Evolutionary conservation across 2,329 filamentous ascomycete genomes (phyloP), one percentile per base, ranked within the genome.

Genomic region (Penicillium sp.): DNA sequence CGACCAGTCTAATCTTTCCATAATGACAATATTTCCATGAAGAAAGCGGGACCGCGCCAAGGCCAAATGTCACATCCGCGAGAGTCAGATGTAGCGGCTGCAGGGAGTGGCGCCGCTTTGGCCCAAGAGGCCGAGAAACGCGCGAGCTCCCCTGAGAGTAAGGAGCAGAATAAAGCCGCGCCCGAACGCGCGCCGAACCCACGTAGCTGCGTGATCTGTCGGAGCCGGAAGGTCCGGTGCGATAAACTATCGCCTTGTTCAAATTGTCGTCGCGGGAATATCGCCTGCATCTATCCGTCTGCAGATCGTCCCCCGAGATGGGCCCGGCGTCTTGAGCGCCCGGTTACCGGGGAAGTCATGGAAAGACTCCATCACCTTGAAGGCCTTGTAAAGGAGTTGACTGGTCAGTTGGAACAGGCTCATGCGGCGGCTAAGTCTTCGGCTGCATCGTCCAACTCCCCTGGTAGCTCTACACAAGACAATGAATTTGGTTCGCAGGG

Each of bases 211-310:
- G 72, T 79, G 4, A 74, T 78, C 3, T 85, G 82, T 57, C 76
- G 82, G 42, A 73, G 69, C 31, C 81, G 82, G 44, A 85, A 85
- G 60, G 82, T 85, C 4, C 80, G 81, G 43, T 85, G 83, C 66
- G 80, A 85, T 64, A 84, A 83, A 67, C 68, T 72, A 42, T 79
- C 77, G 3, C 82, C 82, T 1, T 85, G 83, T 60, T 80, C 82
- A 4, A 84, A 84, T 60, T 85, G 82, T 62, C 79, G 78, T 9
- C 76, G 78, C 4, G 82, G 78, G 11, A 76, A 78, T 49, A 82
- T 84, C 40, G 70, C 77, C 9, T 85, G 82, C 57, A 69, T 83
- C 25, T 70, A 80, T 15, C 81, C 82, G 0, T 76, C 80, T 1
- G 67, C 69, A 41, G 78, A 83, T 54, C 78, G 77, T 2, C 77